Percentiles rank a stretch among this genome's conserved stretches.
phyloP scores from a whole-genome alignment of 1,284 basidiomycete species.

The Ganoderma boninense region DNA sequence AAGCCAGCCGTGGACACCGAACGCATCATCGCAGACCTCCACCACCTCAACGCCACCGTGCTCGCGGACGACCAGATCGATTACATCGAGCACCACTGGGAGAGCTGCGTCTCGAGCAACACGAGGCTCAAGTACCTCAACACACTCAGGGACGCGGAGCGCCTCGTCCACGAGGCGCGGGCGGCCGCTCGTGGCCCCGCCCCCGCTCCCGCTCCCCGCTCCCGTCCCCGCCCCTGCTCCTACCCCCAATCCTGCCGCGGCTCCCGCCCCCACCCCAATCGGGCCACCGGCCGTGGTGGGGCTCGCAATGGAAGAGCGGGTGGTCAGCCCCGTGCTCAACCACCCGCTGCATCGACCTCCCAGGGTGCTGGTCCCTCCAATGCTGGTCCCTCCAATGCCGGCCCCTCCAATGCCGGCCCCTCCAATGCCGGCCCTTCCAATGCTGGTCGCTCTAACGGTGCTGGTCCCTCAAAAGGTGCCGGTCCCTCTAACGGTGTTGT shows the following conservation, averaged over 20 bases:
- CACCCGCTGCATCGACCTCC: conserved; percentile 12
- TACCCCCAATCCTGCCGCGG: no score
- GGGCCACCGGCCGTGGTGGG: not conserved
- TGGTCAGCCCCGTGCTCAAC: not conserved
- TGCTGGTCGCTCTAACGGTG: not conserved
- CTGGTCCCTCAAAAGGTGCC: not conserved
- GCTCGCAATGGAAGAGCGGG: not conserved
- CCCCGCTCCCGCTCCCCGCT: no score
- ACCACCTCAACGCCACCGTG: not conserved
- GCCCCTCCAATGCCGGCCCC: no score
- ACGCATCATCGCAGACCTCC: not conserved
- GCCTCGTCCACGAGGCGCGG: not conserved
- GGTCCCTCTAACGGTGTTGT: no score
- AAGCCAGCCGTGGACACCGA: conserved; percentile 7
- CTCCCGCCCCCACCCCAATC: no score
- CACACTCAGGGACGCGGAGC: not conserved
- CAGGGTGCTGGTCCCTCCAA: not conserved
- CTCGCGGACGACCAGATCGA: not conserved
- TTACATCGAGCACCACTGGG: not conserved
- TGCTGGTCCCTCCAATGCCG: not conserved
- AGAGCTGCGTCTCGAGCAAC: not conserved
- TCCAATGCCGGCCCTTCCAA: not conserved
- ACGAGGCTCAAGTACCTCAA: not conserved
- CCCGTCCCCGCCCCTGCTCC: no score
- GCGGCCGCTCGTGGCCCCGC: not conserved